Evolutionary conservation across 2,329 filamentous ascomycete species (phyloP), one percentile per base, ranked within the genome.

Genomic region (Fusarium begoniae): DNA sequence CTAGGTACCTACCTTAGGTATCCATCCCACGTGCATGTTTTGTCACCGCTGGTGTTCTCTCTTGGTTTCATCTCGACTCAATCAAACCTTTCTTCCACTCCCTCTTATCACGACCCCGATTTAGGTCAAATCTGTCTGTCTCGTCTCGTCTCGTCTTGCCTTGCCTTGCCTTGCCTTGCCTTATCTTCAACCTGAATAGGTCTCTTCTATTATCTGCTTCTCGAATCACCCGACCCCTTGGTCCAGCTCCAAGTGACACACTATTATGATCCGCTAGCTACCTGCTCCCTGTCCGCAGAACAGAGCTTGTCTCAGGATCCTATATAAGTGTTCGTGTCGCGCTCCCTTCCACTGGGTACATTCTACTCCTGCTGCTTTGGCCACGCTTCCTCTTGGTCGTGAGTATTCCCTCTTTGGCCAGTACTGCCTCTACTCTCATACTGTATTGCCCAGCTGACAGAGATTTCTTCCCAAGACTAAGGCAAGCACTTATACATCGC

Each of bases 21-120:
- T 51, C 47, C 38, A 44, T 74, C 69, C 72, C 69, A 75, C 72
- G 72, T 75, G 72, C 57, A 75, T 75, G 58, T 41, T 66, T 64
- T 64, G 72, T 75, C 65, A 73, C 72, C 69, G 66, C 69, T 63
- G 69, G 63, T 53, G 51, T 47, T 41, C 64, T 53, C 63, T 44
- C 44, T 43, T 72, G 55, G 40, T 41, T 66, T 58, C 47, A 40
- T 20, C 51, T 61, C 60, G 26, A 38, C 45, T 37, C 43, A 35
- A 45, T 22, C 54, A 37, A 37, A 18, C 48, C n/a, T 20, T 20
- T 53, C 40, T 64, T 37, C 48, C 30, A 40, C 57, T 72, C 61
- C 45, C 22, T 45, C 45, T 59, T 57, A 44, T 55, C 54, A 51
- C 62, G 10, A 22, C 48, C 40, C 41, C 43, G 30, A 35, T n/a